Evolutionary conservation across 2,329 filamentous ascomycete species (phyloP).

Genomic region (Trichoderma koningii): DNA sequence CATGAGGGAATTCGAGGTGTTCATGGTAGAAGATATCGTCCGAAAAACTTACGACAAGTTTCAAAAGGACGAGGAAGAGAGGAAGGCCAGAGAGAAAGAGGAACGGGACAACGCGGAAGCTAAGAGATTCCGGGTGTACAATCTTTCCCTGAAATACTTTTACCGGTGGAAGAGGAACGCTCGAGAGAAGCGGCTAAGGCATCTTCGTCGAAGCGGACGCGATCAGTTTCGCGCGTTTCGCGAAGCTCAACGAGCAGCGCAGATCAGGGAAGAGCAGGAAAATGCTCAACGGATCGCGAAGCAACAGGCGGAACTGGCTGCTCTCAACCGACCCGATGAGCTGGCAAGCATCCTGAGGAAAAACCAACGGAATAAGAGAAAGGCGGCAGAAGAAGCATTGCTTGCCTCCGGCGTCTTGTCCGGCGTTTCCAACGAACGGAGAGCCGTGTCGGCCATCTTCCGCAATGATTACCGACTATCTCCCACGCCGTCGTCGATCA

Average conservation of each 20-base stretch:
- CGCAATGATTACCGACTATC: constrained; percentile 33
- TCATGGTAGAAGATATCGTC: constrained; percentile 50
- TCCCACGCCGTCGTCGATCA: constrained; percentile 28
- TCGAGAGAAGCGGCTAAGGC: constrained; percentile 50
- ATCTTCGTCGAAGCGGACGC: constrained; percentile 54
- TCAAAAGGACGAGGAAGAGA: constrained; percentile 45
- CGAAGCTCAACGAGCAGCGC: constrained; percentile 41
- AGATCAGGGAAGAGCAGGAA: constrained; percentile 41
- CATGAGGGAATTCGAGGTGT: constrained; percentile 52
- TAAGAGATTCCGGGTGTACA: constrained; percentile 51
- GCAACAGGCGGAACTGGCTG: constrained; percentile 34
- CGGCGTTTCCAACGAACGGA: constrained; percentile 45
- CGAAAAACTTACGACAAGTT: constrained; percentile 46
- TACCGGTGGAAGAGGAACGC: constrained; percentile 57
- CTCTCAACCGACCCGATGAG: constrained; percentile 41
- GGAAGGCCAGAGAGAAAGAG: constrained; percentile 51
- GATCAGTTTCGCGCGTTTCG: constrained; percentile 54
- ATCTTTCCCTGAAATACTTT: constrained; percentile 56
- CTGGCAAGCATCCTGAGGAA: constrained; percentile 40
- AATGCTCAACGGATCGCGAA: constrained; percentile 35
- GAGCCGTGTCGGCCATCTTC: constrained; percentile 42
- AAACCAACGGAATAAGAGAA: constrained; percentile 36
- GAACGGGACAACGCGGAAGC: constrained; percentile 50
- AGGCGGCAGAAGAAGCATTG: constrained; percentile 44
- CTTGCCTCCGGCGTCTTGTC: constrained; percentile 47